Evolutionary conservation across 148 eudicot species (phyloP), one percentile per base, ranked within the genome.

Genomic region (Pouteria glomerata): DNA sequence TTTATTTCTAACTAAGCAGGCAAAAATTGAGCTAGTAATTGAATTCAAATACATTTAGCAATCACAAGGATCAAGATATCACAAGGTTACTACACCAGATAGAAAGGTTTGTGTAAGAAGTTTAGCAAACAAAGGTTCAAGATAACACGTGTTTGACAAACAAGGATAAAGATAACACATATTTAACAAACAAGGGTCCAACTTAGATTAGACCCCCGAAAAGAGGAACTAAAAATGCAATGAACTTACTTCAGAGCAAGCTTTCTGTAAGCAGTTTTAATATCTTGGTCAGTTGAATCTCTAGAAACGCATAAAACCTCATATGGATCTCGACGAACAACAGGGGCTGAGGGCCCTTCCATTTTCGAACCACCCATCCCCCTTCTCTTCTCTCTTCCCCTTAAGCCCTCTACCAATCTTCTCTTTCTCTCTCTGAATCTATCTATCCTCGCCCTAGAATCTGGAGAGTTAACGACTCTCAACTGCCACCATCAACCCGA

Each of bases 181-280:
- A 8, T 1, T 7, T 15, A 68, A 24, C 50, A 55, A 55, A 18
- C 10, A 60, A 70, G 16, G 27, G 18, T 18, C 8, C 14, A 10
- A 16, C 8, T 7, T 3, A 39, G 47, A 56, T 57, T 37, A 57
- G 56, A 42, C 29, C 50, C 48, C 63, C 21, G 42, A 51, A 13
- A 56, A 10, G 24, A 39, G 21, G 23, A 78, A 77, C 85, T 31
- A 18, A 26, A 35, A 37, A 34, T 52, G 6, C 10, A 68, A 55
- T 39, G 35, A n/a, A 48, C 74, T 78, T 78, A 94, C 98, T 94
- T 94, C 72, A 94, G 97, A 59, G 98, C 98, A 63, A 95, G 93
- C 79, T 89, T 95, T 63, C 98, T 85, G 58, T 95, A 95, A 76
- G 98, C 96, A 64, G 91, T 81, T 70, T 95, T 95, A 72, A 95